Base-by-base conservation (phyloP, 352 stramenopile genomes). In the Phytophthora fragariae region DNA sequence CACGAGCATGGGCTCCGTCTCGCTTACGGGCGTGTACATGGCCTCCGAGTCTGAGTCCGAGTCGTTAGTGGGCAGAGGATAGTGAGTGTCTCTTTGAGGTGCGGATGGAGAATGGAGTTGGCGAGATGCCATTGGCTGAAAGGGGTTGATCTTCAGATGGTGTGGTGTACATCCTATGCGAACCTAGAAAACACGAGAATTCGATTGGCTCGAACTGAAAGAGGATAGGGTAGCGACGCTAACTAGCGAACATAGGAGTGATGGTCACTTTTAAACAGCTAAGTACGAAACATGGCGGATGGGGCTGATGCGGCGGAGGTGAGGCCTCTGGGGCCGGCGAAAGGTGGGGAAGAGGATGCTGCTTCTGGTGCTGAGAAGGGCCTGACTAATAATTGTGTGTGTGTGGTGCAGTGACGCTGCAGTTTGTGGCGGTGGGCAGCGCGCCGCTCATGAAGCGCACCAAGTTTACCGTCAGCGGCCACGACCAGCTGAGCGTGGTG, bases 401-500 rank as follows among this genome's bases (percentile, higher is more conserved):
- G 29, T 24, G 17, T 53, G 15, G 50, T 33, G 5, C 41, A 96
- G 89, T 96, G 57, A 96, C 85, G 59, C 70, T 96, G 68, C 89
- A 96, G 75, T 96, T 96, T 62, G 81, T 93, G 15, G 89, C 88
- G 1, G 86, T 92, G 62, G 89, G 88, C 49, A 94, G 83, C 52
- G 89, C 88, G 44, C 88, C 88, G 61, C 80, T 96, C 24, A 93
- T 96, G 87, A 94, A 96, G 75, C 86, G 88, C 57, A 96, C 83
- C 67, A 96, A 96, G 75, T 96, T 96, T 65, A 96, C 88, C 2
- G 88, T 95, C 31, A 91, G 85, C 27, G 89, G 86, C 15, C 66
- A 81, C 21, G 89, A 96, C 61, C 74, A 83, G 39, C 83, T 96
- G 29, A 93, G 89, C 37, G 85, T 95, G 49, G 89, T 93, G 62